phyloP scores from a whole-genome alignment of 495 filamentous ascomycete genomes.

The Aspergillus coremiiformis region DNA sequence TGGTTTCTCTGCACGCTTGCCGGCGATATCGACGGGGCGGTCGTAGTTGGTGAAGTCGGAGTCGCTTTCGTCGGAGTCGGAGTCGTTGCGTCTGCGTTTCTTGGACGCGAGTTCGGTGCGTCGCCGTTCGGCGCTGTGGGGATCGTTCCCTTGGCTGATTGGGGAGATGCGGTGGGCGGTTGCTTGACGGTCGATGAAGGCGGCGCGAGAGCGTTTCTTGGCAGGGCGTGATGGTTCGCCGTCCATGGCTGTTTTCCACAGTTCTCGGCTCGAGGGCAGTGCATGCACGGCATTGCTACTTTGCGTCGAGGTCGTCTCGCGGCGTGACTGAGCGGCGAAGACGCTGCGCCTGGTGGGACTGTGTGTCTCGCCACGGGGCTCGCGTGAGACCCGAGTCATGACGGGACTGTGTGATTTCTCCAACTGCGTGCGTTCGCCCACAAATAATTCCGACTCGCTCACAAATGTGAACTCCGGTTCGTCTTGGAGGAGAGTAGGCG shows the following conservation, averaged over 20 bases:
- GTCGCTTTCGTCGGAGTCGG: slow-evolving; percentile 10
- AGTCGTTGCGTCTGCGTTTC: not conserved
- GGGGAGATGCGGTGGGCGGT: slow-evolving; percentile 27
- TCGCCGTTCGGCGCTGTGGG: not conserved
- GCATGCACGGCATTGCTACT: not conserved
- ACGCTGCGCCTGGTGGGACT: not conserved
- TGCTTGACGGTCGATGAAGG: slow-evolving; percentile 31
- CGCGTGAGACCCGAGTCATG: not conserved
- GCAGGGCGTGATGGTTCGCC: not conserved
- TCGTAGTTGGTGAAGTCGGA: slow-evolving; percentile 12
- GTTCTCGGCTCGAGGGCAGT: not conserved
- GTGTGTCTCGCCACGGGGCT: not conserved
- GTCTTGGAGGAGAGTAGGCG: slow-evolving; percentile 6
- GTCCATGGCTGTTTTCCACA: slow-evolving; percentile 5
- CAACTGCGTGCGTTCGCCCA: slow-evolving; percentile 3
- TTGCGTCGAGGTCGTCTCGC: not conserved
- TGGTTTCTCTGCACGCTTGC: slow-evolving; percentile 16
- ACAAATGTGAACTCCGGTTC: slow-evolving; percentile 5
- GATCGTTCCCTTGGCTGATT: slow-evolving; percentile 15
- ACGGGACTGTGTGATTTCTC: slow-evolving; percentile 17
- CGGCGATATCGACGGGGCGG: slow-evolving; percentile 6
- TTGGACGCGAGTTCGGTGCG: not conserved
- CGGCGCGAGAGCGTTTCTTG: slow-evolving; percentile 2
- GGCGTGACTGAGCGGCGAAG: not conserved
- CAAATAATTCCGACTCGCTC: slow-evolving; percentile 1